Conservation (phyloP, 805 yeast species). For the Kodamaea leandrae region DNA sequence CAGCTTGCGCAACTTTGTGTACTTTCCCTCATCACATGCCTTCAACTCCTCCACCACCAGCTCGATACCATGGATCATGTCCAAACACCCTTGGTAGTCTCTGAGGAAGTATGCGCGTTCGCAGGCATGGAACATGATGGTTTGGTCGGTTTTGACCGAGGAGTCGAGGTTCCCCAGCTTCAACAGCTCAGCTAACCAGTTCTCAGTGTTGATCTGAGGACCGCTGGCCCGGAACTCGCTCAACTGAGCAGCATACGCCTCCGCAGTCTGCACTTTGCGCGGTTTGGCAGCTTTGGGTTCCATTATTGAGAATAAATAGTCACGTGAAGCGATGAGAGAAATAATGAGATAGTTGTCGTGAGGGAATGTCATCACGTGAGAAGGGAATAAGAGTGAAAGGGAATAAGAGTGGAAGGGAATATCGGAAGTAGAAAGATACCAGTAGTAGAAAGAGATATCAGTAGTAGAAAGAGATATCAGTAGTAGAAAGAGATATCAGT, state of each 20-base stretch:
- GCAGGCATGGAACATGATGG: conserved; percentile 53
- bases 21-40: conserved; percentile 8
- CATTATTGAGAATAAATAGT: not conserved
- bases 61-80: conserved; percentile 8
- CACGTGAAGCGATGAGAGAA: not conserved
- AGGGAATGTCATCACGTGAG: too few relatives aligned
- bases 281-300: conserved; percentile 9
- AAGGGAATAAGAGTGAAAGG: too few relatives aligned
- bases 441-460: too few relatives aligned
- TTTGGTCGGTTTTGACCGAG: conserved; percentile 51
- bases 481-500: too few relatives aligned
- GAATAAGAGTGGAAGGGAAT: too few relatives aligned
- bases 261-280: conserved; percentile 72
- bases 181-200: conserved; percentile 38
- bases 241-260: conserved; percentile 54
- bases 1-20: conserved; percentile 19
- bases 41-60: conserved; percentile 7
- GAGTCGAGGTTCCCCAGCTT: conserved; percentile 28
- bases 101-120: conserved; percentile 60
- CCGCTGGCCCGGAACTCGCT: conserved; percentile 51
- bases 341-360: too few relatives aligned
- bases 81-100: conserved; percentile 51
- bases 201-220: conserved; percentile 50
- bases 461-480: too few relatives aligned
- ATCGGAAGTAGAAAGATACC: too few relatives aligned